Conservation (phyloP, 108 stramenopile genomes). For the Cyclotella baltica region DNA sequence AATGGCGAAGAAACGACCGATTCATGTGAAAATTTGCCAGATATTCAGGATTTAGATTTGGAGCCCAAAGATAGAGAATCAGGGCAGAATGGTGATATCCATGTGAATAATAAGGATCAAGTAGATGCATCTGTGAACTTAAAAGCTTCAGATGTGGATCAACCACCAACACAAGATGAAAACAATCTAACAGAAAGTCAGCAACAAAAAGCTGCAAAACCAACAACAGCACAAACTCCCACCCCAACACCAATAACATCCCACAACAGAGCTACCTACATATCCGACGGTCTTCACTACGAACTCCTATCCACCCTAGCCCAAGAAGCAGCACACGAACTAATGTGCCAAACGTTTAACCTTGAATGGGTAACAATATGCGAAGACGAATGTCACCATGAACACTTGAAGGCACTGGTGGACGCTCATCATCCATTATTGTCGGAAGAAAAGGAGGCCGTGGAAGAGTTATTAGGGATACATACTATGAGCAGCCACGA, state of each 20-base stretch:
- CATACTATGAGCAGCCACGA: neutral
- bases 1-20: neutral
- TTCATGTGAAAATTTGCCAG: too few relatives aligned
- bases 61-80: too few relatives aligned
- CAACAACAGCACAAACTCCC: neutral
- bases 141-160: too few relatives aligned
- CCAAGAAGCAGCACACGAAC: conserved; percentile 73
- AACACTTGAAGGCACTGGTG: conserved; percentile 69
- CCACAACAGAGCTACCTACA: conserved; percentile 69
- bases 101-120: neutral
- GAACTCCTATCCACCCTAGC: conserved; percentile 67
- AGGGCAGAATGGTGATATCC: too few relatives aligned
- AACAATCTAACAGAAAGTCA: neutral
- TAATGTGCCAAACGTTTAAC: conserved; percentile 65
- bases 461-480: conserved; percentile 21
- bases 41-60: too few relatives aligned
- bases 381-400: conserved; percentile 36
- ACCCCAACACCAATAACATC: conserved; percentile 47
- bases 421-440: conserved; percentile 49
- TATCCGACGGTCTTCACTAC: conserved; percentile 80
- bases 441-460: conserved; percentile 19
- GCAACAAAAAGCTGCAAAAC: neutral
- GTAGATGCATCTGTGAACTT: too few relatives aligned
- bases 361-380: conserved; percentile 75
- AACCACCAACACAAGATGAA: neutral